phyloP scores from a whole-genome alignment of 2,329 filamentous ascomycete species.

The Emergomyces orientalis region DNA sequence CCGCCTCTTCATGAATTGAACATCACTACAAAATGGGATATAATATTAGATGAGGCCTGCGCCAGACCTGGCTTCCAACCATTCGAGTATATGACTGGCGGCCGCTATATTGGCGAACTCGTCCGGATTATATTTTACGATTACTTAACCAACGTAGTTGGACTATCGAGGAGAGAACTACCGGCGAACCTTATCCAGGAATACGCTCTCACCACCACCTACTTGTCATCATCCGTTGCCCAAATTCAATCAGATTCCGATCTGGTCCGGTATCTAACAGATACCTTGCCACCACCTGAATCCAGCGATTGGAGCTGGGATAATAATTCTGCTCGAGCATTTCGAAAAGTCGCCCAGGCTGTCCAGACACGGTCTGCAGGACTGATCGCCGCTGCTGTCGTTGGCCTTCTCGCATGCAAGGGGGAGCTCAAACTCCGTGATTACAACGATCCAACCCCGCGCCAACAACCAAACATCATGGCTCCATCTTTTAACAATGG shows the following conservation, averaged over 20 bases:
- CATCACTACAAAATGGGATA: slow-evolving; percentile 64
- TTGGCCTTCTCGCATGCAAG: slow-evolving; percentile 60
- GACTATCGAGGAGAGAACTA: slow-evolving; percentile 35
- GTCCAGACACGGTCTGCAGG: slow-evolving; percentile 65
- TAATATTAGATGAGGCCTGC: slow-evolving; percentile 54
- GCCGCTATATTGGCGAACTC: slow-evolving; percentile 67
- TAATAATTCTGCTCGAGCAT: slow-evolving; percentile 46
- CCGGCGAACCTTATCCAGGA: slow-evolving; percentile 48
- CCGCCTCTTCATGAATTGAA: slow-evolving; percentile 50
- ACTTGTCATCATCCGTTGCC: slow-evolving; percentile 61
- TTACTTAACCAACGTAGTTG: slow-evolving; percentile 45
- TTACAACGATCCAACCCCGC: slow-evolving; percentile 31
- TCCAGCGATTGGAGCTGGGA: slow-evolving; percentile 53
- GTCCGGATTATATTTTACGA: slow-evolving; percentile 61
- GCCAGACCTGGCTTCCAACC: slow-evolving; percentile 69
- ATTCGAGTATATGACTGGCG: slow-evolving; percentile 75
- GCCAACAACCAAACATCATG: slow-evolving; percentile 17
- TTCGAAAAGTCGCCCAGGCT: slow-evolving; percentile 59
- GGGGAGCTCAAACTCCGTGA: slow-evolving; percentile 50
- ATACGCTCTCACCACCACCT: slow-evolving; percentile 61
- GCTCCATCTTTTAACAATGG: slow-evolving; percentile 15
- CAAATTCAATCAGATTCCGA: slow-evolving; percentile 41
- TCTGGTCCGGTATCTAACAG: slow-evolving; percentile 38
- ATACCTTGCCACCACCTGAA: slow-evolving; percentile 46
- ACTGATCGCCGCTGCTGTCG: slow-evolving; percentile 61